A percentile compares a stretch with the other conserved stretches of the same genome.
Evolutionary conservation across 2,329 filamentous ascomycete genomes (phyloP).

Genomic region (Pseudogymnoascus sp.): DNA sequence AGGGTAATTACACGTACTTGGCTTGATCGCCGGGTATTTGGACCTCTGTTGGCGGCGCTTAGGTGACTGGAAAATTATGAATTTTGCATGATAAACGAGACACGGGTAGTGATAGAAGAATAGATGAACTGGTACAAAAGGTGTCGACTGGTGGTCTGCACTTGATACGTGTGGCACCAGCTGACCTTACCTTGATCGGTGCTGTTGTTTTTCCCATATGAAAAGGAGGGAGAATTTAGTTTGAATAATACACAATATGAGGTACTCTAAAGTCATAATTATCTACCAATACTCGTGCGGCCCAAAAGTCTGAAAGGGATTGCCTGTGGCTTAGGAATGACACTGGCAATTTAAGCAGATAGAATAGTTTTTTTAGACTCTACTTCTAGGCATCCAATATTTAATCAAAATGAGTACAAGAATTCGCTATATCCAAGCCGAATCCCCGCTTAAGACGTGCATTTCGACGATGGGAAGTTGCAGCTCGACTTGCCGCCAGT

Average conservation of each 20-base stretch:
- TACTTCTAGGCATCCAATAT: background rate
- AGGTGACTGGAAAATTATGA: background rate
- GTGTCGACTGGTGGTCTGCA: background rate
- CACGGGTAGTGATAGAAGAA: background rate
- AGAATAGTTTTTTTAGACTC: background rate
- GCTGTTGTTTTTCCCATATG: background rate
- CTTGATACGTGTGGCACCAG: background rate
- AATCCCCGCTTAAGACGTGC: slow-evolving; percentile 17
- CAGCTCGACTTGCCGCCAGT: slow-evolving; percentile 30
- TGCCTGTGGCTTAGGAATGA: too few relatives aligned
- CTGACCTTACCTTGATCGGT: background rate
- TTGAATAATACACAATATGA: background rate
- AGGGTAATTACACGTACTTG: slow-evolving; percentile 64
- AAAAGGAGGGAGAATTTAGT: background rate
- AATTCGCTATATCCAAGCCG: background rate
- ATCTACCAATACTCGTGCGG: background rate
- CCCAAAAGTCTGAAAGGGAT: background rate
- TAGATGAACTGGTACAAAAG: background rate
- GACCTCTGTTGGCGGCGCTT: background rate
- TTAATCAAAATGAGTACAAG: background rate
- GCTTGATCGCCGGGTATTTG: slow-evolving; percentile 39
- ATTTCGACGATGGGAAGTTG: slow-evolving; percentile 29
- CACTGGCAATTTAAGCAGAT: background rate
- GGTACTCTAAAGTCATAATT: background rate
- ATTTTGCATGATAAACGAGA: background rate